Evolutionary conservation across 768 basidiomycete genomes (phyloP), one percentile per base, ranked within the genome.

Genomic region (Naganishia randhawae): DNA sequence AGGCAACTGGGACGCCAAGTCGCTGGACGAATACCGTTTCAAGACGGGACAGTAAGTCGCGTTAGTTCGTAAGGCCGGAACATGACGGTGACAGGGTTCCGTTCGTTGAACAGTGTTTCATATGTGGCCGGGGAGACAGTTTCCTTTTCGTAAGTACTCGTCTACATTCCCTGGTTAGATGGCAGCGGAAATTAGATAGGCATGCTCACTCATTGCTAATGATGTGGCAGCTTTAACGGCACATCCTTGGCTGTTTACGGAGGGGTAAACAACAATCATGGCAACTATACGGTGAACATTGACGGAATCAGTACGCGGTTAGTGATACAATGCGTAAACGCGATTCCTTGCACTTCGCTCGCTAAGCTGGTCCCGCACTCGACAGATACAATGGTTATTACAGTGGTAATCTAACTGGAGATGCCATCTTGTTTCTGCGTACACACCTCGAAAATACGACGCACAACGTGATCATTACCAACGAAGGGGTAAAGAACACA

Each of bases 211-310:
- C 19, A 27, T 27, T 33, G n/a, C 11, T 16, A 19, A 5, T 13
- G 8, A 39, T 22, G 22, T 8, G 7, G 5, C 31, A 69, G 68
- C 1, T 69, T 69, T 19, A 37, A 14, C 3, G 68, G 68, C 11
- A 50, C 50, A 27, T 53, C 33, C 29, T 14, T 69, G 7, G 51
- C 62, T 32, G 68, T 65, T 8, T 63, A 42, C 19, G 68, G 68
- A 9, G 68, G 31, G 1, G 63, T 65, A 31, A 64, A 64, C n/a
- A 54, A 35, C 50, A 69, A 69, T 19, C 68, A 65, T 29, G 68
- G 68, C 10, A 25, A 50, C 14, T 69, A 69, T 31, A 27, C 39
- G n/a, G 68, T 55, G 14, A 50, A 16, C 2, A 17, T 69, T 25
- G 68, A 69, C 33, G 68, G 63, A 8, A 31, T 41, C 17, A 9